Percentiles rank a stretch among this genome's conserved stretches.
Conservation (phyloP, 192 early-diverging fungal genomes). For the Backusella tuberculispora region DNA sequence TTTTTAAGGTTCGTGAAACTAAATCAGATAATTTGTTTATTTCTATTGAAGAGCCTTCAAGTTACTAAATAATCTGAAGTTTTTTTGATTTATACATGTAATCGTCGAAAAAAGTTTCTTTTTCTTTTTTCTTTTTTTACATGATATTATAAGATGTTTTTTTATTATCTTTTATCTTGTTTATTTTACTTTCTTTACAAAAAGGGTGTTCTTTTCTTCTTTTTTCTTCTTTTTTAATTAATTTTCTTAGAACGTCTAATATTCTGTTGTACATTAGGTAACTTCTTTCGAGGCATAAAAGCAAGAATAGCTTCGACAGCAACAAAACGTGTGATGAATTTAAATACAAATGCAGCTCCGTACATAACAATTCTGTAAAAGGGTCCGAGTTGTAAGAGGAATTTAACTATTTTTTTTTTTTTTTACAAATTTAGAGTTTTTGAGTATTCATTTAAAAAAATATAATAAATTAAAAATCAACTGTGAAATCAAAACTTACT, state of each 20-base stretch:
- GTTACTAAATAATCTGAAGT: no score
- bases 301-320: conserved; percentile 20
- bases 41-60: no score
- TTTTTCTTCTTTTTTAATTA: conserved; percentile 11
- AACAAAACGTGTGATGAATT: conserved; percentile 37
- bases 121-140: no score
- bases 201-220: conserved; percentile 6
- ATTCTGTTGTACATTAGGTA: not conserved
- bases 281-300: conserved; percentile 22
- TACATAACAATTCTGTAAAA: conserved; percentile 38
- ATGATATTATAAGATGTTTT: no score
- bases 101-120: no score
- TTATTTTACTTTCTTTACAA: not conserved
- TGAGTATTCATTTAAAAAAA: not conserved
- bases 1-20: no score
- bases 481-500: conserved; percentile 37
- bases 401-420: conserved; percentile 21
- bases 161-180: not conserved
- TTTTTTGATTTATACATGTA: no score
- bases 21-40: no score
- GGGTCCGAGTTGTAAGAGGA: conserved; percentile 32
- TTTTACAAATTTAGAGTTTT: no score
- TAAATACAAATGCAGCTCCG: conserved; percentile 30
- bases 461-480: conserved; percentile 3
- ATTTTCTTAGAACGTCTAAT: conserved; percentile 16